phyloP scores from a whole-genome alignment of 2,329 filamentous ascomycete genomes.

The Xylariaceae sp. region DNA sequence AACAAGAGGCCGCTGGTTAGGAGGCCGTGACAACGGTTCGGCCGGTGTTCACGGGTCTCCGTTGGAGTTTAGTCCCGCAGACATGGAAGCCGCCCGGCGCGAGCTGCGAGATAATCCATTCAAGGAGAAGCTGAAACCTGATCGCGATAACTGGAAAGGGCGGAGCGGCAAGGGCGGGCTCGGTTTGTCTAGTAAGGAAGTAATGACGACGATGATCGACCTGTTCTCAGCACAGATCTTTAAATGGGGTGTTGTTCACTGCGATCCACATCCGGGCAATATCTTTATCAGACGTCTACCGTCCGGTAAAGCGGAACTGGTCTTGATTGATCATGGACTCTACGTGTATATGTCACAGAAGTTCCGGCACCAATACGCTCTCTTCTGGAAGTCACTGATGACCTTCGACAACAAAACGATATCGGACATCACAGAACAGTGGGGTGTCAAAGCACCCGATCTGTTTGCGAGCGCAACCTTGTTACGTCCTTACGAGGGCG shows the following conservation, averaged over 20 bases:
- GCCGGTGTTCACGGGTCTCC: constrained; percentile 73
- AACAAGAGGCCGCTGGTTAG: constrained; percentile 76
- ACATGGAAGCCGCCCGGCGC: constrained; percentile 49
- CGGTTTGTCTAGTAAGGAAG: constrained; percentile 78
- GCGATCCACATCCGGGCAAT: constrained; percentile 96
- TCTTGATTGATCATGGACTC: constrained; percentile 94
- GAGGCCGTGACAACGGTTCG: constrained; percentile 74
- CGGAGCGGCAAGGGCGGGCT: constrained; percentile 74
- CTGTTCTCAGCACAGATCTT: constrained; percentile 98
- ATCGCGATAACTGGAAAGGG: constrained; percentile 78
- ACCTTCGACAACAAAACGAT: constrained; percentile 90
- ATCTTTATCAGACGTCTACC: constrained; percentile 90
- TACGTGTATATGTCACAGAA: constrained; percentile 87
- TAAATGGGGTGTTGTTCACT: constrained; percentile 93
- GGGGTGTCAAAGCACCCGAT: constrained; percentile 89
- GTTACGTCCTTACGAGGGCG: constrained; percentile 87
- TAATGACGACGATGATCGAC: constrained; percentile 97
- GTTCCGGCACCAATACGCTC: constrained; percentile 83
- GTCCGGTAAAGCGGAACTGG: constrained; percentile 81
- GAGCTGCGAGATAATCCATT: constrained; percentile 55
- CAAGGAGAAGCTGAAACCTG: constrained; percentile 72
- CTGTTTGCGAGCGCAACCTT: constrained; percentile 90
- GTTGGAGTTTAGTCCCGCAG: constrained; percentile 53
- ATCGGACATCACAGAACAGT: constrained; percentile 68
- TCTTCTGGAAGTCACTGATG: constrained; percentile 92